Percentiles rank a stretch among this genome's conserved stretches.
Conservation (phyloP, 2,329 filamentous ascomycete genomes). For the Huntiella abstrusa region DNA sequence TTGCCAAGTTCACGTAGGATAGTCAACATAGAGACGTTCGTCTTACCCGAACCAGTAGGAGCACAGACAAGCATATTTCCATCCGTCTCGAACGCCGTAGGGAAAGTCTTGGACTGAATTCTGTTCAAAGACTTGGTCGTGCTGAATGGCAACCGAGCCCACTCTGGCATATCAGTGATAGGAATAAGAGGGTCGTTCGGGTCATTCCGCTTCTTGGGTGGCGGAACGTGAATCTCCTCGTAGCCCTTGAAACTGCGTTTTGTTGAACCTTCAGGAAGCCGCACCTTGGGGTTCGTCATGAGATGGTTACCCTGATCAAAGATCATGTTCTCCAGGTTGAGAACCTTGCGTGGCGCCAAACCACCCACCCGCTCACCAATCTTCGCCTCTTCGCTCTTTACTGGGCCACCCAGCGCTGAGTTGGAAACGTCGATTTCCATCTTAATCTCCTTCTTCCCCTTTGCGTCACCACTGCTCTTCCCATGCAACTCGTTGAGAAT, state of each 20-base stretch:
- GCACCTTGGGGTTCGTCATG: slow-evolving; percentile 97
- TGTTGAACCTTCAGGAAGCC: slow-evolving; percentile 80
- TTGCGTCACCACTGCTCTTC: slow-evolving; percentile 40
- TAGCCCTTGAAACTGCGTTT: slow-evolving; percentile 96
- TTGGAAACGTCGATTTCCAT: slow-evolving; percentile 75
- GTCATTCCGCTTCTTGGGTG: slow-evolving; percentile 73
- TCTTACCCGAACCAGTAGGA: slow-evolving; percentile 93
- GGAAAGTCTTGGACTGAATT: slow-evolving; percentile 86
- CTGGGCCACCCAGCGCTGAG: slow-evolving; percentile 25
- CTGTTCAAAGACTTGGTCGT: slow-evolving; percentile 76
- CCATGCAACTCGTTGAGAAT: slow-evolving; percentile 80
- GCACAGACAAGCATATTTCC: slow-evolving; percentile 97
- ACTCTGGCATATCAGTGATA: slow-evolving; percentile 76
- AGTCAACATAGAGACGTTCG: slow-evolving; percentile 93
- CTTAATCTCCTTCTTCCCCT: slow-evolving; percentile 64
- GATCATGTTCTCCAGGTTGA: slow-evolving; percentile 88
- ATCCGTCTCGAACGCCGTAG: slow-evolving; percentile 78
- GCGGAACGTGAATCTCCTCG: slow-evolving; percentile 92
- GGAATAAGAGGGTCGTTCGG: slow-evolving; percentile 66
- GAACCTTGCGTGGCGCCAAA: slow-evolving; percentile 65
- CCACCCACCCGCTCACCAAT: slow-evolving; percentile 53
- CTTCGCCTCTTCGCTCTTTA: slow-evolving; percentile 39
- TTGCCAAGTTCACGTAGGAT: slow-evolving; percentile 95
- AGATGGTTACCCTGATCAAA: slow-evolving; percentile 98
- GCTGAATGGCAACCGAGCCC: slow-evolving; percentile 75